Base-by-base conservation (phyloP, 768 basidiomycete genomes). In the Leccinum obscurum region DNA sequence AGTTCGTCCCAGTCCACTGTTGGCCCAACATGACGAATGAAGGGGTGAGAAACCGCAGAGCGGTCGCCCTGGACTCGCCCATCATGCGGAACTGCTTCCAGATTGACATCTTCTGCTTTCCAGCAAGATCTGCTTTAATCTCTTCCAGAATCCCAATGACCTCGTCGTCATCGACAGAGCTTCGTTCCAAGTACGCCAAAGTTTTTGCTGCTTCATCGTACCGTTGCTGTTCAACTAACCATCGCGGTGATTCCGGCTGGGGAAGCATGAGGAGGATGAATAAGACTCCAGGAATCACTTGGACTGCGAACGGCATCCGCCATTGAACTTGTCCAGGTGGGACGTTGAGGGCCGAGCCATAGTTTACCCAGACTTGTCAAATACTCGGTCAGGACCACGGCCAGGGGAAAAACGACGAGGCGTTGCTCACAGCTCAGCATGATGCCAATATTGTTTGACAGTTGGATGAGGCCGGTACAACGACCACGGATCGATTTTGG, bases 211-310 rank as follows among this genome's bases (percentile, higher is more conserved):
- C 83, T 14, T 74, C 73, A 14, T 77, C 77, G 35, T 78, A 75
- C 39, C 75, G 72, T 28, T 75, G 72, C 54, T 78, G 75, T 65
- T 83, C 83, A 24, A 80, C 82, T 24, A 85, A 70, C 81, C 80
- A 84, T n/a, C 83, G 75, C 13, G 84, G 84, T 1, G 83, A 84
- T 63, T 85, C 84, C 6, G 82, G 81, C 58, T 83, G 80, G 55
- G 77, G 78, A 7, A 77, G 51, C 79, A 85, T 82, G 6, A 73
- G 67, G 37, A 78, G 57, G 8, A 80, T 64, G 63, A 86, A 80
- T 0, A 85, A 61, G 17, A 82, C 66, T 3, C 83, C 83, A 4
- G 83, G 85, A 44, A 86, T 62, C 55, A 85, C 65, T 70, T 84
- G 83, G 35, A 84, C 57, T 39, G 78, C 77, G 57, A 85, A 79